These are phyloP conservation scores for Isabelozyma pseudorhagii DNA, from an alignment of 805 yeast species.

Conservation along the genomic window DNA sequence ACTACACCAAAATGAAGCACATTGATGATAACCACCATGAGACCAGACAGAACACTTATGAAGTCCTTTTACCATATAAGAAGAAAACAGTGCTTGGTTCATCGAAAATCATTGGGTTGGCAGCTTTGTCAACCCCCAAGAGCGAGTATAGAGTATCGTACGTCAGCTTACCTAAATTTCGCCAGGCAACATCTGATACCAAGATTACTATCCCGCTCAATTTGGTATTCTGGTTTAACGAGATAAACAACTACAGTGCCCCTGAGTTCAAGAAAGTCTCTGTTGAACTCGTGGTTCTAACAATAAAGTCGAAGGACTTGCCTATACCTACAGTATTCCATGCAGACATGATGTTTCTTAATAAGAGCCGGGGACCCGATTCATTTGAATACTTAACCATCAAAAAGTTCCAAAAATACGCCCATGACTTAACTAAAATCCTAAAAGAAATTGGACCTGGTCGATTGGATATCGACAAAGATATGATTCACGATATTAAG, in stretches of 20 bases:
- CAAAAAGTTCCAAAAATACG: slow-evolving; percentile 28
- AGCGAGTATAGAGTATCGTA: slow-evolving; percentile 24
- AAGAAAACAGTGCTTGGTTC: slow-evolving; percentile 27
- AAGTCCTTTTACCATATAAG: slow-evolving; percentile 26
- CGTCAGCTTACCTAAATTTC: slow-evolving; percentile 16
- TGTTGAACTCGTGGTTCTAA: slow-evolving; percentile 28
- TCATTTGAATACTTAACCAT: slow-evolving; percentile 30
- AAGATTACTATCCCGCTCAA: slow-evolving; percentile 28
- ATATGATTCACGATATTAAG: slow-evolving; percentile 25
- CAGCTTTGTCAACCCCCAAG: slow-evolving; percentile 30
- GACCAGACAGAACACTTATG: slow-evolving; percentile 15
- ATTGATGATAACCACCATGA: background rate
- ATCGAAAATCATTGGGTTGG: slow-evolving; percentile 28
- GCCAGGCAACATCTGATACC: slow-evolving; percentile 6
- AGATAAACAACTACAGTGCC: slow-evolving; percentile 8
- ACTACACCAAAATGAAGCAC: slow-evolving; percentile 13
- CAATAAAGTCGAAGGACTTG: slow-evolving; percentile 25
- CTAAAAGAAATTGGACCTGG: slow-evolving; percentile 19
- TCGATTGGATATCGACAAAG: slow-evolving; percentile 22
- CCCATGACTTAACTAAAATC: slow-evolving; percentile 22
- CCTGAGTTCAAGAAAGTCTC: slow-evolving; percentile 25
- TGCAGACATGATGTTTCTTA: slow-evolving; percentile 33
- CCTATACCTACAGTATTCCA: slow-evolving; percentile 35
- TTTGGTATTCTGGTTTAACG: slow-evolving; percentile 21
- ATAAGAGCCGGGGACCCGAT: slow-evolving; percentile 22